Evolutionary conservation across 106 monocot genomes (phyloP).

Genomic region (Dendrobium catenatum): DNA sequence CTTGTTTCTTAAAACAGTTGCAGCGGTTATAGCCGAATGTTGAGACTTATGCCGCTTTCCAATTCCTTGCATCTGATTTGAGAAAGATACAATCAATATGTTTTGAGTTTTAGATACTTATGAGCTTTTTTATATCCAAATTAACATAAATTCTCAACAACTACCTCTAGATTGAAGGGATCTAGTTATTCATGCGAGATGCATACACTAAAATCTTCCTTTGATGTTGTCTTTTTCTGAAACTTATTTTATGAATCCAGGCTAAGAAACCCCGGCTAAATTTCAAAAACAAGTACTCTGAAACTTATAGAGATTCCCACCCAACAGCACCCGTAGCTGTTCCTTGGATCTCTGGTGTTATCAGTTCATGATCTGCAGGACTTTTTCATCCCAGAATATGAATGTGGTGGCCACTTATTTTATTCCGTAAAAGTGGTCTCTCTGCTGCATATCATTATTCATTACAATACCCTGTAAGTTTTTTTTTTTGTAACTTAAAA

Average conservation of each 20-base stretch:
- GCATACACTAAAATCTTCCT: background rate
- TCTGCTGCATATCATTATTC: background rate
- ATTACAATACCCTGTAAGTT: background rate
- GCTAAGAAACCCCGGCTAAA: conserved; percentile 29
- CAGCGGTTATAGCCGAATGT: too few relatives aligned
- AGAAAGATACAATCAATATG: too few relatives aligned
- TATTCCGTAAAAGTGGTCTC: background rate
- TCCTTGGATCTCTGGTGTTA: conserved; percentile 57
- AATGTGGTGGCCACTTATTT: background rate
- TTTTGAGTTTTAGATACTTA: too few relatives aligned
- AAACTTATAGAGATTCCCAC: conserved; percentile 43
- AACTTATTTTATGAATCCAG: conserved; percentile 15
- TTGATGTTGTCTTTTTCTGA: background rate
- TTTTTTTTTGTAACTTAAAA: background rate
- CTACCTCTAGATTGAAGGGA: too few relatives aligned
- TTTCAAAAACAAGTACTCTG: conserved; percentile 57
- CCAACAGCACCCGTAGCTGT: conserved; percentile 52
- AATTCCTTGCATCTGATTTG: too few relatives aligned
- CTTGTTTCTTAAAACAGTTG: too few relatives aligned
- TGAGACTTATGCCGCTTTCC: too few relatives aligned
- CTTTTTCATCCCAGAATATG: background rate
- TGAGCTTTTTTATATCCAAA: too few relatives aligned
- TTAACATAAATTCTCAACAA: too few relatives aligned
- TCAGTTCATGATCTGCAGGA: conserved; percentile 3
- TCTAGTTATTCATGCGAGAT: too few relatives aligned